Evolutionary conservation across 73 alveolate species (phyloP).

Genomic region (Tetrahymena thermophila): DNA sequence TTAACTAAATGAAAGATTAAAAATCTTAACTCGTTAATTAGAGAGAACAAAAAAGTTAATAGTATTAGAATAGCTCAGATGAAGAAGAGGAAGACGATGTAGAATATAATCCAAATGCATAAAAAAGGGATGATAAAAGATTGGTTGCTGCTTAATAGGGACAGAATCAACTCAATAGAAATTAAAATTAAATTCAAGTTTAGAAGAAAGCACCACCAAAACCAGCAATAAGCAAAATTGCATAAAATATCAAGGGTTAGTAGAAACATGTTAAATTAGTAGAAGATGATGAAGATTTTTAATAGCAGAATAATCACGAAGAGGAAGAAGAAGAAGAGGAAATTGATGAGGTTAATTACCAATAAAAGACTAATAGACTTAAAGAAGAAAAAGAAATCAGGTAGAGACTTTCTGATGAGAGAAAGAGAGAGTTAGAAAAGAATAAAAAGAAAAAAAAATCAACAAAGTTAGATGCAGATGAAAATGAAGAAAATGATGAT

Average conservation of each 20-base stretch:
- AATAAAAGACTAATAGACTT: not conserved
- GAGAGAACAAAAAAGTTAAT: not conserved
- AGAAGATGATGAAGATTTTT: not conserved
- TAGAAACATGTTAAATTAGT: not conserved
- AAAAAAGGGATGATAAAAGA: not conserved
- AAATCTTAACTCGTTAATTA: not conserved
- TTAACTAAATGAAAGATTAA: not conserved
- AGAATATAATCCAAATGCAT: not conserved
- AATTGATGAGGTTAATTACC: not conserved
- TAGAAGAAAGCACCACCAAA: not conserved
- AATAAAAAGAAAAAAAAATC: not conserved
- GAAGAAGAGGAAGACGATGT: not conserved
- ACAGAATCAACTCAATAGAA: not conserved
- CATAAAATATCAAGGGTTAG: not conserved
- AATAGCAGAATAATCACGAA: not conserved
- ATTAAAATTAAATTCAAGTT: not conserved
- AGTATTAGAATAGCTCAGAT: not conserved
- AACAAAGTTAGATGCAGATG: not conserved
- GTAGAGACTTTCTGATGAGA: not conserved
- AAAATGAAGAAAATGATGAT: not conserved
- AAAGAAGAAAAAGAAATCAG: not conserved
- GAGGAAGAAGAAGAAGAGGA: not conserved
- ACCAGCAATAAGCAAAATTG: not conserved
- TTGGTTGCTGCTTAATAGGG: not conserved
- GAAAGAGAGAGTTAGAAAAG: not conserved